These are phyloP conservation scores for Verbena officinalis DNA, from an alignment of 257 asterid species.

Conservation along the genomic window DNA sequence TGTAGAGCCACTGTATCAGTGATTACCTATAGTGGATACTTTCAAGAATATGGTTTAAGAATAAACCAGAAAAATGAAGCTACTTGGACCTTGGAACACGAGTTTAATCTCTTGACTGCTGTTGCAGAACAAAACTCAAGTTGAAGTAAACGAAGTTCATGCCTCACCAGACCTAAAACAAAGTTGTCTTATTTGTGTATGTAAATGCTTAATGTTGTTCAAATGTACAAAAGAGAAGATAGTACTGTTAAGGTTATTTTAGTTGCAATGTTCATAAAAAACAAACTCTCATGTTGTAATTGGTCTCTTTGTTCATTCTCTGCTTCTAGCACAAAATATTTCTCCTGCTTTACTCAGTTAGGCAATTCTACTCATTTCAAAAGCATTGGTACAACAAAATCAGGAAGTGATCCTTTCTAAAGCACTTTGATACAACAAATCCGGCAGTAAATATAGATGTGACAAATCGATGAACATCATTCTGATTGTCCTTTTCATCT, in stretches of 20 bases:
- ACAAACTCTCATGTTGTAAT: too few species aligned
- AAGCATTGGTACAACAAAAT: constrained; percentile 5
- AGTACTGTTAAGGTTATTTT: too few species aligned
- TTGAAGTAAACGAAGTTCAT: not conserved
- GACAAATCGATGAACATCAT: constrained; percentile 1
- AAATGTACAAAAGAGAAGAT: too few species aligned
- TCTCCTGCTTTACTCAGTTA: too few species aligned
- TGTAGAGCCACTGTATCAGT: constrained; percentile 75
- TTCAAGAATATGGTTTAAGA: constrained; percentile 64
- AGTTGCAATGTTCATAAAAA: too few species aligned
- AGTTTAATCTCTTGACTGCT: constrained; percentile 67
- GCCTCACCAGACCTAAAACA: not conserved
- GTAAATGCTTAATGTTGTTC: too few species aligned
- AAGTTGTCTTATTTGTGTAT: not conserved
- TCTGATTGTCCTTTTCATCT: not conserved
- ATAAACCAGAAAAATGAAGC: constrained; percentile 73
- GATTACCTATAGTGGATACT: constrained; percentile 62
- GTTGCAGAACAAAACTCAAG: constrained; percentile 38
- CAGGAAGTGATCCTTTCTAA: not conserved
- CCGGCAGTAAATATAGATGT: not conserved
- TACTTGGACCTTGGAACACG: constrained; percentile 77
- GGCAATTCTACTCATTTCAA: not conserved
- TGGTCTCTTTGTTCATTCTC: too few species aligned
- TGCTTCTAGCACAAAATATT: too few species aligned
- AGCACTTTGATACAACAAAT: constrained; percentile 23